Evolutionary conservation across 1,284 basidiomycete genomes (phyloP).

Genomic region (Sanghuangporus weigelae): DNA sequence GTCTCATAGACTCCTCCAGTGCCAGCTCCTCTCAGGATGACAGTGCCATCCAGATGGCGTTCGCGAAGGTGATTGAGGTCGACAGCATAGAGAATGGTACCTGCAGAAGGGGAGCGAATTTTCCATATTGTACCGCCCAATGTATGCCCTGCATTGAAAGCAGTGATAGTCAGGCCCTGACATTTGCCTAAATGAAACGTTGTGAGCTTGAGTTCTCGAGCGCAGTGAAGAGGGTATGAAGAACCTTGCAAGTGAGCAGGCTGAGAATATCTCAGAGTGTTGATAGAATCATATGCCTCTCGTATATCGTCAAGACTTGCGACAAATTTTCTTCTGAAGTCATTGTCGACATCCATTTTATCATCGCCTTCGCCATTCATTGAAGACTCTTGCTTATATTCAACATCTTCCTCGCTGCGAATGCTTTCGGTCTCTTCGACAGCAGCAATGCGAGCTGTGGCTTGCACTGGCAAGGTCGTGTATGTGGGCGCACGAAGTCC

Average conservation of each 20-base stretch:
- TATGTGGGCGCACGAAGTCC: conserved; percentile 91
- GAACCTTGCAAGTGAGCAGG: conserved; percentile 91
- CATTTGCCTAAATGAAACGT: conserved; percentile 60
- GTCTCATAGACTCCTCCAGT: conserved; percentile 81
- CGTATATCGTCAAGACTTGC: conserved; percentile 84
- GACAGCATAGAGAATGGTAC: conserved; percentile 94
- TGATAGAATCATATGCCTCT: conserved; percentile 90
- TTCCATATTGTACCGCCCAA: conserved; percentile 99
- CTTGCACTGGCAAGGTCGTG: conserved; percentile 92
- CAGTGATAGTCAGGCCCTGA: conserved; percentile 90
- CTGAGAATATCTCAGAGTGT: conserved; percentile 91
- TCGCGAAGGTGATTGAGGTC: conserved; percentile 97
- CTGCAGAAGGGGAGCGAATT: conserved; percentile 92
- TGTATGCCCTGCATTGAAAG: conserved; percentile 94
- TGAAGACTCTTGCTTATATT: conserved; percentile 29
- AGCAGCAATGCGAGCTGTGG: conserved; percentile 90
- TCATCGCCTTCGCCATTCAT: conserved; percentile 28
- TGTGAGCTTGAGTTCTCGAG: conserved; percentile 5
- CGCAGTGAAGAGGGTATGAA: conserved; percentile 22
- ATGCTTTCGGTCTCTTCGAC: conserved; percentile 80
- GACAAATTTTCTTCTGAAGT: conserved; percentile 52
- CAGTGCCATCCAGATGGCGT: conserved; percentile 93
- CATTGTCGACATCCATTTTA: neutral
- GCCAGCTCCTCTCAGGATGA: conserved; percentile 63
- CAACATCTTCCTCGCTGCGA: conserved; percentile 70